Percentiles rank a stretch among this genome's conserved stretches.
phyloP scores from a whole-genome alignment of 164 flowering plant genomes.

The Litsea cubeba region DNA sequence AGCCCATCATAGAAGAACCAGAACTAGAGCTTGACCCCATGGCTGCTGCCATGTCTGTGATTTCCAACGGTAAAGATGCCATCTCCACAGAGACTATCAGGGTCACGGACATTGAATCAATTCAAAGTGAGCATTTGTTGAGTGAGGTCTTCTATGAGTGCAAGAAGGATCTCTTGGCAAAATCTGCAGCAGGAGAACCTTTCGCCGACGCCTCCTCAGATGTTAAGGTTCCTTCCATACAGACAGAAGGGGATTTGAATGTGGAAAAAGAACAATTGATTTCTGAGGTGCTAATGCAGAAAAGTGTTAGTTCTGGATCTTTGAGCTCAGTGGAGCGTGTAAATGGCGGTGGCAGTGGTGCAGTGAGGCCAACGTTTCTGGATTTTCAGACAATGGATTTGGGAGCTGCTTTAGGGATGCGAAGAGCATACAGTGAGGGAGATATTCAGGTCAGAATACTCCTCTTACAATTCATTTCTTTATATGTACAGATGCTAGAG shows the following conservation, averaged over 20 bases:
- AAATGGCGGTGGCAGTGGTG: constrained; percentile 31
- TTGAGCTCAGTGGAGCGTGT: constrained; percentile 55
- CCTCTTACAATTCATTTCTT: no score
- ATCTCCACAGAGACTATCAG: constrained; percentile 49
- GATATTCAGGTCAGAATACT: constrained; percentile 74
- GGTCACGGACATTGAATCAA: constrained; percentile 42
- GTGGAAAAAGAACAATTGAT: constrained; percentile 20
- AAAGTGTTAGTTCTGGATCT: constrained; percentile 71
- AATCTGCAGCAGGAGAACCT: constrained; percentile 44
- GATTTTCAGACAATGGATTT: constrained; percentile 64
- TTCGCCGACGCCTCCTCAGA: constrained; percentile 37
- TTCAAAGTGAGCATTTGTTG: constrained; percentile 49
- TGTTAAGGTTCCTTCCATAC: constrained; percentile 33
- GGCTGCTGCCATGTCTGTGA: constrained; percentile 70
- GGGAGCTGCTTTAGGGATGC: constrained; percentile 70
- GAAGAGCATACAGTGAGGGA: constrained; percentile 95
- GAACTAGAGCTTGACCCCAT: constrained; percentile 49
- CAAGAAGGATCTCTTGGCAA: constrained; percentile 64
- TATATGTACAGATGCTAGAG: no score
- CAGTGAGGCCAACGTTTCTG: constrained; percentile 51
- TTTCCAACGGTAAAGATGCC: constrained; percentile 65
- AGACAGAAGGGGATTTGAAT: constrained; percentile 30
- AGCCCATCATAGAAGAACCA: constrained; percentile 57
- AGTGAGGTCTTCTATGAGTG: constrained; percentile 77
- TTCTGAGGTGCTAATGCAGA: constrained; percentile 36